Evolutionary conservation across 2,329 filamentous ascomycete species (phyloP).

Genomic region (Thielaviopsis ethacetica): DNA sequence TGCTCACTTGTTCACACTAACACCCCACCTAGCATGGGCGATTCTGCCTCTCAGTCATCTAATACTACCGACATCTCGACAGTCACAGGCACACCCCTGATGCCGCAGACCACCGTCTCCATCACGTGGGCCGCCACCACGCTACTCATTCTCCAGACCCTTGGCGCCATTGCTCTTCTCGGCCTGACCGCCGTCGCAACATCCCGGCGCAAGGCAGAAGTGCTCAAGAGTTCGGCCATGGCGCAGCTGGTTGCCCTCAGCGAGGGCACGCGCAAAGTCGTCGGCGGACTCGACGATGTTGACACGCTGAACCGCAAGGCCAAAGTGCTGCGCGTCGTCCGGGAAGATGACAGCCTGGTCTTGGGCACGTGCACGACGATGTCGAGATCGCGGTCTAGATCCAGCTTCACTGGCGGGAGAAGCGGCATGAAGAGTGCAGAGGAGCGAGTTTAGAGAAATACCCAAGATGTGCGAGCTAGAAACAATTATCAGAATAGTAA

Average conservation of each 20-base stretch:
- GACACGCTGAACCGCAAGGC: constrained; percentile 10
- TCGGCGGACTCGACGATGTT: constrained; percentile 11
- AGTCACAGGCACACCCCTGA: constrained; percentile 13
- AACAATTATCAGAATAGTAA: too few species aligned
- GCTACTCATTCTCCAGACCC: constrained; percentile 15
- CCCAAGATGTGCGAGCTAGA: too few species aligned
- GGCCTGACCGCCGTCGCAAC: constrained; percentile 16
- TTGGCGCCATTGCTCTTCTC: constrained; percentile 14
- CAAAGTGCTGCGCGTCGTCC: constrained; percentile 10
- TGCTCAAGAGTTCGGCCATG: constrained; percentile 17
- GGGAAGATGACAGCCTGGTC: constrained; percentile 3
- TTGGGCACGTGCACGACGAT: background rate
- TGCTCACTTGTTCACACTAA: background rate
- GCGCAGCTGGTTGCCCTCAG: constrained; percentile 16
- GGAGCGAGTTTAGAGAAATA: background rate
- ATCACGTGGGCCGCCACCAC: constrained; percentile 17
- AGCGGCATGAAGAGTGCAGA: background rate
- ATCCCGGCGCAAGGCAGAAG: constrained; percentile 13
- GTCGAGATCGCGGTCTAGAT: background rate
- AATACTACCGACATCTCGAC: constrained; percentile 3
- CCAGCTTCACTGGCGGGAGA: background rate
- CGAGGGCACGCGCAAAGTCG: constrained; percentile 7
- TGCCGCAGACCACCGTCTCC: constrained; percentile 13
- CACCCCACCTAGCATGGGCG: constrained; percentile 3
- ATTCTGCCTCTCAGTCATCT: background rate